Conservation (phyloP, 2,329 filamentous ascomycete species). For the Madurella fahalii region DNA sequence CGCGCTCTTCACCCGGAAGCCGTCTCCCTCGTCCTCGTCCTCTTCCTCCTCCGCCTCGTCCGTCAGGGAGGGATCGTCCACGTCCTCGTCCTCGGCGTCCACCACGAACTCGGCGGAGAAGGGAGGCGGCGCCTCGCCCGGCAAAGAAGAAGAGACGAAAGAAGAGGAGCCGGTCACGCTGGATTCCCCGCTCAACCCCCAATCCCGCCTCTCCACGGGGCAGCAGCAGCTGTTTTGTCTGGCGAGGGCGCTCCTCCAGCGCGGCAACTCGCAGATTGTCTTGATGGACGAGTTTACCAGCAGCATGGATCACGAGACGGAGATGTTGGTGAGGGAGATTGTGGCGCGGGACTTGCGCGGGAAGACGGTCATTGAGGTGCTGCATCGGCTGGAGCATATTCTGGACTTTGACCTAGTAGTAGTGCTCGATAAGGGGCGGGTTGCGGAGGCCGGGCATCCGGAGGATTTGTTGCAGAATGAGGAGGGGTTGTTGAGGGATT, state of each 20-base stretch:
- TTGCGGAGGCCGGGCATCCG: conserved; percentile 8
- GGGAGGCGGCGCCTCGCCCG: no score
- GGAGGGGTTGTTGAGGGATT: conserved; percentile 7
- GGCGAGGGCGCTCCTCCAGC: conserved; percentile 12
- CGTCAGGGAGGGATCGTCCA: background rate
- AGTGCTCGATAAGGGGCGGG: conserved; percentile 7
- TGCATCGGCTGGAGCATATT: conserved; percentile 17
- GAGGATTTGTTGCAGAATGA: conserved; percentile 9
- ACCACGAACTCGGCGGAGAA: background rate
- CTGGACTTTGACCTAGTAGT: conserved; percentile 15
- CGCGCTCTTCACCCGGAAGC: conserved; percentile 9
- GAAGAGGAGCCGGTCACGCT: conserved; percentile 1
- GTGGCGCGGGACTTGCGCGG: conserved; percentile 10
- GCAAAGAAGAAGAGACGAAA: background rate
- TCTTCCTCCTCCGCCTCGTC: background rate
- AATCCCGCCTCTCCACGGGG: conserved; percentile 9
- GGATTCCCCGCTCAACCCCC: conserved; percentile 1
- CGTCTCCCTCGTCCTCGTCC: background rate
- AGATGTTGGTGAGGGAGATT: conserved; percentile 12
- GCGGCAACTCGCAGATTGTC: conserved; percentile 9
- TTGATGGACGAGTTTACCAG: conserved; percentile 20
- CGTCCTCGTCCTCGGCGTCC: no score
- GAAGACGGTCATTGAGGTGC: conserved; percentile 15
- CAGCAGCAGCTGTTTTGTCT: conserved; percentile 19
- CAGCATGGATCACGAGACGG: conserved; percentile 17